Percentiles rank a stretch among this genome's conserved stretches.
phyloP scores from a whole-genome alignment of 208 protist species.

The Acanthamoeba sp. region DNA sequence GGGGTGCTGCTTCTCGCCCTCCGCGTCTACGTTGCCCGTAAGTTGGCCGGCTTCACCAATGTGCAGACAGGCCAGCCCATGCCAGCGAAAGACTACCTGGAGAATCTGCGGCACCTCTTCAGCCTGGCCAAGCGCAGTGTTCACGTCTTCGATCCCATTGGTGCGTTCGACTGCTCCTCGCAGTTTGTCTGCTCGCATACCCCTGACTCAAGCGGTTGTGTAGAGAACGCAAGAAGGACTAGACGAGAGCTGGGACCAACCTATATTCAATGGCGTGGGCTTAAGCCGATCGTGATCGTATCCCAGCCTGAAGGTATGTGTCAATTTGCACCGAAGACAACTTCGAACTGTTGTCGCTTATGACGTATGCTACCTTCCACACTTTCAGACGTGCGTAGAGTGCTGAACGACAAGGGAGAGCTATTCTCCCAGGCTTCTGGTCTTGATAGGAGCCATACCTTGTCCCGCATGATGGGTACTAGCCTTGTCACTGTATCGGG shows the following conservation, averaged over 20 bases:
- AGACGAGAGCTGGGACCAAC: neutral
- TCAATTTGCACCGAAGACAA: neutral
- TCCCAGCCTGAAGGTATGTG: constrained; percentile 30
- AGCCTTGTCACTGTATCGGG: neutral
- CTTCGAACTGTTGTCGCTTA: too few relatives aligned
- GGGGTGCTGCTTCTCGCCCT: neutral
- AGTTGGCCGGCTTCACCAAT: neutral
- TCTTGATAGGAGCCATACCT: neutral
- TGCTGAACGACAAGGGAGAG: constrained; percentile 51
- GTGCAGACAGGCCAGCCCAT: neutral
- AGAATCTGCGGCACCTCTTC: neutral
- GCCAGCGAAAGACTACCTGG: neutral
- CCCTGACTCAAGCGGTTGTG: neutral
- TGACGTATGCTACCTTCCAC: neutral
- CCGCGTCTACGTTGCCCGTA: neutral
- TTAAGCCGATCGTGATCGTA: neutral
- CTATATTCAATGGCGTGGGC: neutral
- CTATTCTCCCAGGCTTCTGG: neutral
- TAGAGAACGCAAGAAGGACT: too few relatives aligned
- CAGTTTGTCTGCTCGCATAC: too few relatives aligned
- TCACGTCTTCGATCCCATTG: neutral
- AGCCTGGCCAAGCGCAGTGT: neutral
- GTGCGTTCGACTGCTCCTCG: neutral
- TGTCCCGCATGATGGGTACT: constrained; percentile 37
- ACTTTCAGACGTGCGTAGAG: neutral